phyloP scores from a whole-genome alignment of 805 yeast species.

The Torulaspora gathmanii region DNA sequence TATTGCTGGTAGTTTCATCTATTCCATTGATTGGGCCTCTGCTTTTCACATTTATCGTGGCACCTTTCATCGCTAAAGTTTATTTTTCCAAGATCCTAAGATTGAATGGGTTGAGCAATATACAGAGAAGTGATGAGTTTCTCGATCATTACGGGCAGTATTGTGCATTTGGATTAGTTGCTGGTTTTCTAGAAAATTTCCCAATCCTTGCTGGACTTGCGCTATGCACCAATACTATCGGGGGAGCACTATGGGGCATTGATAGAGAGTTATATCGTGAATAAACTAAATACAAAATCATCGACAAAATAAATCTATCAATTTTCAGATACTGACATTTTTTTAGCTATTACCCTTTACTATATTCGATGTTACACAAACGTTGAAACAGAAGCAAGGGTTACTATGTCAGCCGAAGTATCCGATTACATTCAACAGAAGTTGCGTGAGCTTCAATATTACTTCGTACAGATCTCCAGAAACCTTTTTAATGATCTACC shows the following conservation, averaged over 20 bases:
- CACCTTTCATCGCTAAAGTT: conserved; percentile 30
- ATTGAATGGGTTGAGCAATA: conserved; percentile 19
- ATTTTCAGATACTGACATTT: not conserved
- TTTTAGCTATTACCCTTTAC: not conserved
- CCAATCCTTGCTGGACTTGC: conserved; percentile 30
- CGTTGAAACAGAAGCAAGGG: not conserved
- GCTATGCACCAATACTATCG: conserved; percentile 25
- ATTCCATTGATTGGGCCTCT: conserved; percentile 33
- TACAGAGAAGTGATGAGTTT: conserved; percentile 23
- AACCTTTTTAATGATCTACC: conserved; percentile 1
- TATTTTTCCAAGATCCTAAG: conserved; percentile 28
- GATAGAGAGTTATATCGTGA: conserved; percentile 12
- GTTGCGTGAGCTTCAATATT: not conserved
- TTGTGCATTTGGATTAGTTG: conserved; percentile 31
- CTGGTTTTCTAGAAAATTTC: conserved; percentile 27
- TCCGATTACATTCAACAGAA: not conserved
- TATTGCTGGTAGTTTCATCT: conserved; percentile 23
- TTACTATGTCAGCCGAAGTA: not conserved
- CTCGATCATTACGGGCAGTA: conserved; percentile 29
- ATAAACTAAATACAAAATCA: not conserved
- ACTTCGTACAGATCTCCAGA: not conserved
- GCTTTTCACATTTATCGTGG: conserved; percentile 23
- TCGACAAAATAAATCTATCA: not conserved
- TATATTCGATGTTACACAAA: not conserved
- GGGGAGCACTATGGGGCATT: conserved; percentile 25